phyloP scores from a whole-genome alignment of 2,329 filamentous ascomycete genomes.

The Hypomyces rosellus region DNA sequence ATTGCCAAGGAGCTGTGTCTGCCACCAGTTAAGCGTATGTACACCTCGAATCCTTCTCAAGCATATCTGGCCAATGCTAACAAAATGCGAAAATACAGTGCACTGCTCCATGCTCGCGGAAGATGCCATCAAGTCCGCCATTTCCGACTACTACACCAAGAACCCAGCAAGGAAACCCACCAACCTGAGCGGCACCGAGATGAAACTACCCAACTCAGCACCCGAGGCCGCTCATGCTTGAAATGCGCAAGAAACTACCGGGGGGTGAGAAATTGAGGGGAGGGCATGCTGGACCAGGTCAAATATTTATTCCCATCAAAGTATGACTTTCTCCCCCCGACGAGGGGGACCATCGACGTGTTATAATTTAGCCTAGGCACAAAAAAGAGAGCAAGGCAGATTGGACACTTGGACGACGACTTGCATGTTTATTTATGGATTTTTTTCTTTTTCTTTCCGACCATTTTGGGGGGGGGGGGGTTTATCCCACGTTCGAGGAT shows the following conservation, averaged over 20 bases:
- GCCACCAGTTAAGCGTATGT: conserved; percentile 73
- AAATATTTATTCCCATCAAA: background rate
- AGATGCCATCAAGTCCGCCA: conserved; percentile 86
- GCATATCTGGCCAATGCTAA: conserved; percentile 19
- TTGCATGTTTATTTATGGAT: background rate
- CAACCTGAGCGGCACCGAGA: conserved; percentile 68
- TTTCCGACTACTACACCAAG: conserved; percentile 85
- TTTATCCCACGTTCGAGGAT: too few relatives aligned
- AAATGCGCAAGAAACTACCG: too few relatives aligned
- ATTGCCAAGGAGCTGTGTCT: conserved; percentile 94
- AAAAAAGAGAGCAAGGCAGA: background rate
- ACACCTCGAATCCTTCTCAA: background rate
- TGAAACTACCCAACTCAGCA: conserved; percentile 51
- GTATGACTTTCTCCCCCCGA: background rate
- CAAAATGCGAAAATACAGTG: conserved; percentile 41
- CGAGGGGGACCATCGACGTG: background rate
- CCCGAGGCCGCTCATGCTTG: conserved; percentile 33
- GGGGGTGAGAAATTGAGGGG: background rate
- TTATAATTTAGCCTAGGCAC: background rate
- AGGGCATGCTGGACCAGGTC: background rate
- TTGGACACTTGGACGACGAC: background rate
- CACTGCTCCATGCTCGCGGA: conserved; percentile 91
- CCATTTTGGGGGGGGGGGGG: too few relatives aligned
- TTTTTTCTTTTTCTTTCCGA: background rate
- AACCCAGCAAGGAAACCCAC: conserved; percentile 61